Evolutionary conservation across 192 early-diverging fungal species (phyloP), one percentile per base, ranked within the genome.

Genomic region (Coemansia sp.): DNA sequence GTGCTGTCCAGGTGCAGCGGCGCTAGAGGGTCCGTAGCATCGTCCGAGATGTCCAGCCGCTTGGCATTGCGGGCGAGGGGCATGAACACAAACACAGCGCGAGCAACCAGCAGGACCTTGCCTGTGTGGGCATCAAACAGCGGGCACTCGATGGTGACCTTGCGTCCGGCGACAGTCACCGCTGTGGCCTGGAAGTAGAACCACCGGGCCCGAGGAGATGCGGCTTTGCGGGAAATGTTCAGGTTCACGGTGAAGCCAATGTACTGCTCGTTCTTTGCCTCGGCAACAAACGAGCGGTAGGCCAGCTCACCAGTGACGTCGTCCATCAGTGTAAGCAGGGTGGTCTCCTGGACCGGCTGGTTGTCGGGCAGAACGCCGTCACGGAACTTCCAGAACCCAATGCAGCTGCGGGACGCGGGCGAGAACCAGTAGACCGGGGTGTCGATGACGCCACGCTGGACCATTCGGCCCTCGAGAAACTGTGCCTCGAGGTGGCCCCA

Each of bases 161-260:
- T 67, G n/a, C 56, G 26, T 7, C 14, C 37, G 17, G 38, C 14
- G 9, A 49, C 20, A 2, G 9, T 5, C n/a, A 20, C 16, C 11
- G 36, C 22, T 1, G 11, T 18, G 1, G 51, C 44, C 4, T 58
- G 46, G 53, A 67, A 58, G 17, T 38, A 67, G 45, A 67, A 54
- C 31, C 10, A 25, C 1, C 45, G 36, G 20, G 50, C 62, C 0
- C 25, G 4, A 5, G 51, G 19, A n/a, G 38, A 31, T 3, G 0
- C n/a, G 3, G 4, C 33, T 1, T 25, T 26, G 26, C 27, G 48
- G 10, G 16, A 16, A 14, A 59, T 48, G 22, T 39, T 54, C 5
- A 67, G 35, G 42, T 59, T 67, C n/a, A 59, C 64, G 9, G 64
- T 67, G 36, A 67, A 42, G 2, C 56, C 55, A 20, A 58, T 22